Conservation (phyloP, 129 eudicot genomes). For the Heracleum sosnowskyi region DNA sequence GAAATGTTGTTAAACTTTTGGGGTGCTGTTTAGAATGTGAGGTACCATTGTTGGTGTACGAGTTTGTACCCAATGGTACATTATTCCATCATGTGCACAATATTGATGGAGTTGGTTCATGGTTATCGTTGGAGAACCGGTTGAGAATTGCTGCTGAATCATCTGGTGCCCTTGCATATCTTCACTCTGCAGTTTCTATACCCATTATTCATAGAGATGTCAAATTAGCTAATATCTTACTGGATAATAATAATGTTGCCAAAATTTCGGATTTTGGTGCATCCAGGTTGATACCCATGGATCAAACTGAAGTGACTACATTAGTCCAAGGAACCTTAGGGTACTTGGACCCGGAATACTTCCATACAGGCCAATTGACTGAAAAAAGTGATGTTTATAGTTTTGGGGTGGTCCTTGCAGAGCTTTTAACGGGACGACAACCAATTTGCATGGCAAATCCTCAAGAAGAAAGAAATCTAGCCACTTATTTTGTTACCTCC, state of each 20-base stretch:
- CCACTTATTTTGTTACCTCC: constrained; percentile 29
- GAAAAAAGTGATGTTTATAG: constrained; percentile 49
- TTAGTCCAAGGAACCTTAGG: no score
- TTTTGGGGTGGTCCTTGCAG: constrained; percentile 41
- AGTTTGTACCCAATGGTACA: constrained; percentile 29
- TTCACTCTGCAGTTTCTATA: no score
- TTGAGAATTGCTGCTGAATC: no score
- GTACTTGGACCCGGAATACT: constrained; percentile 49
- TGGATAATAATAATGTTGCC: no score
- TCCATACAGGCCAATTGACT: constrained; percentile 38
- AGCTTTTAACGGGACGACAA: constrained; percentile 26
- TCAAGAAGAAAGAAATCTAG: constrained; percentile 24
- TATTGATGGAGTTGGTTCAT: constrained; percentile 14
- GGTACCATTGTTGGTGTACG: constrained; percentile 48
- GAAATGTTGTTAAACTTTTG: constrained; percentile 41
- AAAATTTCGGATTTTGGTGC: no score
- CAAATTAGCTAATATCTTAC: no score
- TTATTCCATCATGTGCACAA: constrained; percentile 28
- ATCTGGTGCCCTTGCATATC: no score
- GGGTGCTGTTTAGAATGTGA: constrained; percentile 53
- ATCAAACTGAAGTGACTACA: constrained; percentile 47
- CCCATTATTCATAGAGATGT: no score
- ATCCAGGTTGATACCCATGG: no score
- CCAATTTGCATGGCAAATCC: constrained; percentile 22
- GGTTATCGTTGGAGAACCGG: constrained; percentile 45